Evolutionary conservation across 306 rosid genomes (phyloP), one percentile per base, ranked within the genome.

Genomic region (Glycine tomentella): DNA sequence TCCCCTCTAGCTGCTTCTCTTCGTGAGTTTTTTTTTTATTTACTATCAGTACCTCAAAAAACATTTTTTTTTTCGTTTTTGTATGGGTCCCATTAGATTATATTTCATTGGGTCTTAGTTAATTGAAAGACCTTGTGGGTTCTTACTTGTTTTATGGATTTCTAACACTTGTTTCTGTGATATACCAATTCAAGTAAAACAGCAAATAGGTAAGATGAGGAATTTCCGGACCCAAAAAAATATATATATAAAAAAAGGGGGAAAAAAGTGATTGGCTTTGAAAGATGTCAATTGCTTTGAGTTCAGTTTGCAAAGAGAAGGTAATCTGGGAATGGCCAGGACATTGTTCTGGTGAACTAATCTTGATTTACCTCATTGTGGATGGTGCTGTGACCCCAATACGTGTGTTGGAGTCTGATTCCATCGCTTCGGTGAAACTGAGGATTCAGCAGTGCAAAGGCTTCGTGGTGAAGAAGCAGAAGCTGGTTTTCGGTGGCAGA

Each of bases 1-100:
- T 89, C 97, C 97, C 53, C 92, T 87, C 91, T 91, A 87, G 73
- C 36, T 84, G 66, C n/a, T n/a, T n/a, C n/a, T n/a, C n/a, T n/a
- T n/a, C n/a, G n/a, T 20, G 25, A 20, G 25, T n/a, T n/a, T 1
- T 0, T 20, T 20, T 20, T 20, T 20, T 20, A 20, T 20, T 20
- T 20, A 20, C 25, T 20, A 20, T 20, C 25, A 20, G 25, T 20
- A 20, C 25, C 25, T 20, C 25, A 20, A 20, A 20, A 20, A 20
- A 20, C 25, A 20, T 20, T 20, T 20, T 51, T n/a, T 0, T 12
- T 65, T 46, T 61, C 11, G 7, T 12, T 34, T 31, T 62, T 62
- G 15, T 62, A 38, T 34, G 34, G 64, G 34, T 52, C 9, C 8
- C 34, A 2, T 67, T 66, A 8, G 7, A 16, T 44, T 56, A 20